Evolutionary conservation across 805 yeast species (phyloP), one percentile per base, ranked within the genome.

Genomic region (Vanderwaltozyma polyspora): DNA sequence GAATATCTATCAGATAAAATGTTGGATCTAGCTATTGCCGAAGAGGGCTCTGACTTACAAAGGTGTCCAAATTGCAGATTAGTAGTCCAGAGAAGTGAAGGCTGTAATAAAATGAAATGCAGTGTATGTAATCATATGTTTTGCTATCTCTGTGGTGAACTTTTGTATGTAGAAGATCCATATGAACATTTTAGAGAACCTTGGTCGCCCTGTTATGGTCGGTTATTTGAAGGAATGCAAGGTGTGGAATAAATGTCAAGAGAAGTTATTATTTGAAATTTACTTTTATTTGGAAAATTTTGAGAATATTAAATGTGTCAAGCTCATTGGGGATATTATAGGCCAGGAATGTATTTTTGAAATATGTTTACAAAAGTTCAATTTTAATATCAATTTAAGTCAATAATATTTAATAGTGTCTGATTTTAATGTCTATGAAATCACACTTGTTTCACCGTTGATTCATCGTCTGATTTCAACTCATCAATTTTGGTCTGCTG

Each of bases 61-160:
- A 51, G 61, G 34, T 76, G 82, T 41, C 82, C 83, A 0, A 50
- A 52, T 4, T 76, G 82, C 45, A 49, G 52, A 12, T 45, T 66
- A 2, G 66, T 66, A 6, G 66, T 73, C 5, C 72, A 73, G 38
- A 64, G 72, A 37, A 57, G 66, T 17, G 80, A 74, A 42, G 84
- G 82, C 5, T 76, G 82, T 49, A 76, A 75, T 45, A 74, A 72
- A 45, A 74, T 76, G 77, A 62, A 60, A 25, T 76, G 84, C 45
- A 42, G 61, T 0, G 54, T 64, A 5, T 76, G 83, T 40, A 42
- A 44, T 4, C 57, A 67, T 0, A 45, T 52, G 28, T 76, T 76
- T 41, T 76, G 83, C 46, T 70, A 68, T 39, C 29, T 73, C 8
- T 76, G 83, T 55, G 76, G 76, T 2, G 49, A 45, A 2, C 40